Evolutionary conservation across 2,329 filamentous ascomycete genomes (phyloP).

Genomic region (Aspergillus sp.): DNA sequence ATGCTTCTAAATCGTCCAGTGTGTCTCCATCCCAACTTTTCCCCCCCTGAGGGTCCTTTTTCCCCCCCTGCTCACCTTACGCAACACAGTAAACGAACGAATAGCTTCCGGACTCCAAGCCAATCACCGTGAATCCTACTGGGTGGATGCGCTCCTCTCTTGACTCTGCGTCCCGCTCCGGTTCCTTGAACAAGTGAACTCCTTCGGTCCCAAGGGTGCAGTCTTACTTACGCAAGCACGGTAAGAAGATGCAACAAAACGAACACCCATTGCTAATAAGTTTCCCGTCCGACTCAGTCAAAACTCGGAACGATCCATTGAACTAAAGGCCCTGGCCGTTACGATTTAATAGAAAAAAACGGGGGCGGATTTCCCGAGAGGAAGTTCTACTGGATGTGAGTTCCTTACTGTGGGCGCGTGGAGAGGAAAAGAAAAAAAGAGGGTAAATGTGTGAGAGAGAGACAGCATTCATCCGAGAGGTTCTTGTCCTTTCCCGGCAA

Average conservation of each 20-base stretch:
- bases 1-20: conserved; percentile 9
- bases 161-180: conserved; percentile 11
- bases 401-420: background rate
- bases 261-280: background rate
- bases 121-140: conserved; percentile 1
- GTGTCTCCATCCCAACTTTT: background rate
- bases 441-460: too few relatives aligned
- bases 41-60: conserved; percentile 9
- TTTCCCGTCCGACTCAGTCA: background rate
- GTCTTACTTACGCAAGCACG: conserved; percentile 6
- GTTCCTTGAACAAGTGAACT: conserved; percentile 1
- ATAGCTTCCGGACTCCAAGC: background rate
- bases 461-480: background rate
- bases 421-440: too few relatives aligned
- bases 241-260: background rate
- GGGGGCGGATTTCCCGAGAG: background rate
- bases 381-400: background rate
- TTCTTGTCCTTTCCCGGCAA: background rate
- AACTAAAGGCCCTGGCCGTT: conserved; percentile 1
- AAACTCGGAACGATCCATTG: conserved; percentile 4
- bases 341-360: background rate
- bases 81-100: conserved; percentile 6
- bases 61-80: background rate
- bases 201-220: conserved; percentile 3
- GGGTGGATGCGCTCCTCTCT: conserved; percentile 1